These are phyloP conservation scores for Psilocybe sp. DNA, from an alignment of 768 basidiomycete genomes.

Conservation along the genomic window DNA sequence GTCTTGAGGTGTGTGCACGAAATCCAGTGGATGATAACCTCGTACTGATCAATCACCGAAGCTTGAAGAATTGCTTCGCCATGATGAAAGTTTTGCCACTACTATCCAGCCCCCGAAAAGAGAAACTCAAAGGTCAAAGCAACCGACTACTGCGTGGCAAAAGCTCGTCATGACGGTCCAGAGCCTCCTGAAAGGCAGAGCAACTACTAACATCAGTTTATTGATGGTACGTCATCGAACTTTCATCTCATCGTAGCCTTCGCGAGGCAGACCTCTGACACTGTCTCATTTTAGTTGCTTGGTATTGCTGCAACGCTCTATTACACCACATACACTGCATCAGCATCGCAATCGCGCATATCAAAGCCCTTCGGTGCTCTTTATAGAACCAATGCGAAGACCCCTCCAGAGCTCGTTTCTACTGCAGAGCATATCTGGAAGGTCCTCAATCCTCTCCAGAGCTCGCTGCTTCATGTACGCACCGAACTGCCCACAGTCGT, in stretches of 20 bases:
- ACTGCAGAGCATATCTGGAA: slow-evolving; percentile 76
- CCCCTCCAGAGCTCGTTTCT: slow-evolving; percentile 29
- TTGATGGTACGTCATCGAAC: slow-evolving; percentile 51
- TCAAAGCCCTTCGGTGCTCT: slow-evolving; percentile 30
- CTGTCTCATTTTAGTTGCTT: slow-evolving; percentile 51
- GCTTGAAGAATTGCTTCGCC: slow-evolving; percentile 84
- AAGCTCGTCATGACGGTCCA: slow-evolving; percentile 40
- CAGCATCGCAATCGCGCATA: slow-evolving; percentile 25
- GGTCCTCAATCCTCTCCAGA: slow-evolving; percentile 65
- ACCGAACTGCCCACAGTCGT: slow-evolving; percentile 80
- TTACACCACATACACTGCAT: slow-evolving; percentile 60
- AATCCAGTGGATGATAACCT: background rate
- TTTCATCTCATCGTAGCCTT: slow-evolving; percentile 8
- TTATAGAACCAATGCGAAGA: slow-evolving; percentile 26
- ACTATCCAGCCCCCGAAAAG: slow-evolving; percentile 28
- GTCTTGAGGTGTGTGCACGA: slow-evolving; percentile 64
- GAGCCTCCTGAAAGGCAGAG: slow-evolving; percentile 59
- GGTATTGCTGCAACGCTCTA: slow-evolving; percentile 76
- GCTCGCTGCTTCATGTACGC: slow-evolving; percentile 69
- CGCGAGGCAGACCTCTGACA: slow-evolving; percentile 6
- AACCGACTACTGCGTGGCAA: slow-evolving; percentile 41
- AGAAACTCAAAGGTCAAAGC: slow-evolving; percentile 26
- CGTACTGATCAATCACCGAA: slow-evolving; percentile 26
- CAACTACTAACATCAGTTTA: slow-evolving; percentile 77
- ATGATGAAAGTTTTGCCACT: slow-evolving; percentile 58